Evolutionary conservation across 208 protist species (phyloP).

Genomic region (Trypanosoma brucei): DNA sequence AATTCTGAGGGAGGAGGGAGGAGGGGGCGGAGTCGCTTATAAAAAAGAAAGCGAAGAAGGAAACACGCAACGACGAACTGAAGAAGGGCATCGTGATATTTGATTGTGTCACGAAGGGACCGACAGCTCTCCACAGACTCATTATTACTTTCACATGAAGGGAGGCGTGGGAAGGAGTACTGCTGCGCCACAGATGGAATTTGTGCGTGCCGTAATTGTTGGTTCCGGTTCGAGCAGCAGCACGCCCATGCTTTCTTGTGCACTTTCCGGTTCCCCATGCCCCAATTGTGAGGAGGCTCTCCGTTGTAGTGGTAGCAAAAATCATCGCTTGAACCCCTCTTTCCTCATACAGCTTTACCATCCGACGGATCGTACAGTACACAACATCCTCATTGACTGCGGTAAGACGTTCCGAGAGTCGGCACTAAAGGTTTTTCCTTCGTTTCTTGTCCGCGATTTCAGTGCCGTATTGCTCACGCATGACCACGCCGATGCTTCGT

Average conservation of each 20-base stretch:
- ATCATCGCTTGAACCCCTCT: slow-evolving; percentile 50
- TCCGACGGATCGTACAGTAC: slow-evolving; percentile 32
- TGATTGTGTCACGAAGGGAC: too few relatives aligned
- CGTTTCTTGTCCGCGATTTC: slow-evolving; percentile 30
- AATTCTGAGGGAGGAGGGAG: too few relatives aligned
- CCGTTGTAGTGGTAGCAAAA: slow-evolving; percentile 13
- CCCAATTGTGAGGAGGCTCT: slow-evolving; percentile 34
- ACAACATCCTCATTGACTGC: slow-evolving; percentile 65
- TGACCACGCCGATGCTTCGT: slow-evolving; percentile 64
- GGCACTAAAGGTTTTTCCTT: slow-evolving; percentile 43
- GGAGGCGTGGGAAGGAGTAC: neutral
- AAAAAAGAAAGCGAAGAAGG: too few relatives aligned
- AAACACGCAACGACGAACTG: too few relatives aligned
- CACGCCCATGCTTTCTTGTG: slow-evolving; percentile 44
- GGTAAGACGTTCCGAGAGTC: slow-evolving; percentile 75
- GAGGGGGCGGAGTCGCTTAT: too few relatives aligned
- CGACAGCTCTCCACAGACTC: too few relatives aligned
- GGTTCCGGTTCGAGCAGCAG: slow-evolving; percentile 51
- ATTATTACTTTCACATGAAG: too few relatives aligned
- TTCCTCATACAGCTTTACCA: slow-evolving; percentile 53
- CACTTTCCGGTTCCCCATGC: slow-evolving; percentile 28
- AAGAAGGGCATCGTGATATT: too few relatives aligned
- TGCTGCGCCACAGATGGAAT: slow-evolving; percentile 25
- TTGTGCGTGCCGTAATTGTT: slow-evolving; percentile 45
- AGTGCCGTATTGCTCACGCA: slow-evolving; percentile 73